Base-by-base conservation (phyloP, 2,329 filamentous ascomycete genomes). In the Ophiostoma ips region DNA sequence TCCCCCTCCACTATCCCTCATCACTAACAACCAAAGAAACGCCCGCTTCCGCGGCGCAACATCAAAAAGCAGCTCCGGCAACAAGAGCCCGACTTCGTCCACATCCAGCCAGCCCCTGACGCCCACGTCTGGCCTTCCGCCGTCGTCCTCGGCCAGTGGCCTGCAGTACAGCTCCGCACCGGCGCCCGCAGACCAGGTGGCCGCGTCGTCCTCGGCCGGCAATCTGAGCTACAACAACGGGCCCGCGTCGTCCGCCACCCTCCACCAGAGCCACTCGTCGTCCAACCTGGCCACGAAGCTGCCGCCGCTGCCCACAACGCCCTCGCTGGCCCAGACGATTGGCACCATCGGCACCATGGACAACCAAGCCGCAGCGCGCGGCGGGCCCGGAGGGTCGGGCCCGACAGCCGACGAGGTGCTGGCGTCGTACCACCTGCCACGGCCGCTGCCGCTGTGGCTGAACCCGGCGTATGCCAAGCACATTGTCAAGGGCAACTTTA, bases 401-500 rank as follows among this genome's bases (percentile, higher is more conserved):
- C 49, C 48, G 9, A 38, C 45, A 41, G 45, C 37, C 30, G 76
- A 81, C 58, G 75, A 78, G 51, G 63, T 76, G 48, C 71, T 81
- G 56, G 69, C 69, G 57, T 70, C 70, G 12, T 81, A 81, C 61
- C 78, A 82, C 58, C 70, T 85, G 53, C 82, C 82, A 52, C 74
- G 77, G 37, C 76, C 77, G 31, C 70, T 80, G 53, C 85, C 85
- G 15, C 69, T 86, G 54, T 88, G 85, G 79, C 78, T 88, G 60
- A 83, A 85, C 60, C 75, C 83, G 50, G 70, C 79, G 54, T 84
- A 86, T 62, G 82, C 84, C 50, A 85, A 83, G 63, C 81, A 94
- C 61, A 94, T 95, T 57, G 89, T 95, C 61, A 94, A 90, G 71
- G 90, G 90, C 53, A 96, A 95, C 70, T 95, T 96, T 64, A 87